Evolutionary conservation across 1,139 yeast species (phyloP), one percentile per base, ranked within the genome.

Genomic region (Meyerozyma smithsonii): DNA sequence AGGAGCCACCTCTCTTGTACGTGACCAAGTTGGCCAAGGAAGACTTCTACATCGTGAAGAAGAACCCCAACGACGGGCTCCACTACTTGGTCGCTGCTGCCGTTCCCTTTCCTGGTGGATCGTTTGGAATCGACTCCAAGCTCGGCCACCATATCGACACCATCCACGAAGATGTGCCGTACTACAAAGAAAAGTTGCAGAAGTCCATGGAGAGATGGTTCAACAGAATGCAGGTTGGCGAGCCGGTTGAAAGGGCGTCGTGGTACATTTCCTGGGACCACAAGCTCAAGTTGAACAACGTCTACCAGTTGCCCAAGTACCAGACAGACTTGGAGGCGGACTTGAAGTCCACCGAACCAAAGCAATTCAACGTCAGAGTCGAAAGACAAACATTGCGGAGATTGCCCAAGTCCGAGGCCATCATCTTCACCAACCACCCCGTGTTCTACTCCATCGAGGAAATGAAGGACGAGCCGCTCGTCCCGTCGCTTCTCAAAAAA

Each of bases 91-190:
- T 74, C 33, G 90, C 86, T 1, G 88, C 85, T 4, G 86, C 84
- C 0, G 89, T 83, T 25, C 87, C 89, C 6, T 82, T 82, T 58
- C 88, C 89, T 2, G 90, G 89, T 25, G 89, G 89, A 4, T 77
- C 82, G 1, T 83, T 82, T 59, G 82, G 83, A 36, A 77, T 81
- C 42, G 58, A 66, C 48, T 54, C 70, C 36, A 82, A 81, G 48
- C 51, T 83, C 35, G 90, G 89, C 17, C 71, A 69, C 50, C 74
- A 72, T 41, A 58, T 83, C 36, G 87, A 83, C 56, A 64, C 69
- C 8, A 81, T 84, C 48, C 92, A 84, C 55, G 73, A 68, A 8
- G 83, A 77, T 8, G 92, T 84, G 30, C 92, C 94, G 1, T 81
- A 81, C 54, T 84, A 83, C 51, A 69, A 77, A 48, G 78, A 77